Conservation (phyloP, 768 basidiomycete genomes). For the Gelatoporia subvermispora region DNA sequence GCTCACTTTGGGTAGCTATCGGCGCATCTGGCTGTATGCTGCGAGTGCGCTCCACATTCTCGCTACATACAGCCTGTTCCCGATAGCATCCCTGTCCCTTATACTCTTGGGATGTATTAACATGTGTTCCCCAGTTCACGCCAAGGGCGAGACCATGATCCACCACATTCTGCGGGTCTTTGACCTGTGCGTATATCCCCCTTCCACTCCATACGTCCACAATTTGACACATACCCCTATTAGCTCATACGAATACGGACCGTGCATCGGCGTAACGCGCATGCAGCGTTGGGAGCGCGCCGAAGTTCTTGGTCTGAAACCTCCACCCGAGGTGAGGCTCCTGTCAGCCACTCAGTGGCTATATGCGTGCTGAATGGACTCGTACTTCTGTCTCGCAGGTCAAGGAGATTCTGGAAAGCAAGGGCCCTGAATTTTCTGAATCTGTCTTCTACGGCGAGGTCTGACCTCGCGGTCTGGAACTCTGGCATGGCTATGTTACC, state of each 20-base stretch:
- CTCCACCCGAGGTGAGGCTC: constrained; percentile 65
- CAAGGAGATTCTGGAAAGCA: constrained; percentile 68
- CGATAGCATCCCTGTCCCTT: not conserved
- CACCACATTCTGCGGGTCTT: constrained; percentile 76
- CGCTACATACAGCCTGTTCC: too few species aligned
- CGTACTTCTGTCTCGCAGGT: constrained; percentile 42
- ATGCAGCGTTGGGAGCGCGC: constrained; percentile 89
- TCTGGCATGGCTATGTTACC: not conserved
- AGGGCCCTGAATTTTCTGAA: constrained; percentile 48
- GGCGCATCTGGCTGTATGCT: not conserved
- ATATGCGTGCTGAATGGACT: not conserved
- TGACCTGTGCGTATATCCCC: constrained; percentile 49
- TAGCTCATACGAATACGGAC: constrained; percentile 78
- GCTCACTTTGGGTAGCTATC: not conserved
- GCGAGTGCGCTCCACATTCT: not conserved
- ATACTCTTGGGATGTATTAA: not conserved
- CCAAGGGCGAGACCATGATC: constrained; percentile 52
- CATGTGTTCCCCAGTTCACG: constrained; percentile 50
- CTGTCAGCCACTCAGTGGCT: not conserved
- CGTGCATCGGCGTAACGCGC: constrained; percentile 73
- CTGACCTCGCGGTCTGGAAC: constrained; percentile 1
- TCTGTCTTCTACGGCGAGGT: constrained; percentile 45
- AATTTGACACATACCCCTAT: constrained; percentile 3
- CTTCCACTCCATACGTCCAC: not conserved
- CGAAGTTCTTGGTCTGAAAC: constrained; percentile 67